Evolutionary conservation across 2,329 filamentous ascomycete species (phyloP), one percentile per base, ranked within the genome.

Genomic region (Furcasterigmium furcatum): DNA sequence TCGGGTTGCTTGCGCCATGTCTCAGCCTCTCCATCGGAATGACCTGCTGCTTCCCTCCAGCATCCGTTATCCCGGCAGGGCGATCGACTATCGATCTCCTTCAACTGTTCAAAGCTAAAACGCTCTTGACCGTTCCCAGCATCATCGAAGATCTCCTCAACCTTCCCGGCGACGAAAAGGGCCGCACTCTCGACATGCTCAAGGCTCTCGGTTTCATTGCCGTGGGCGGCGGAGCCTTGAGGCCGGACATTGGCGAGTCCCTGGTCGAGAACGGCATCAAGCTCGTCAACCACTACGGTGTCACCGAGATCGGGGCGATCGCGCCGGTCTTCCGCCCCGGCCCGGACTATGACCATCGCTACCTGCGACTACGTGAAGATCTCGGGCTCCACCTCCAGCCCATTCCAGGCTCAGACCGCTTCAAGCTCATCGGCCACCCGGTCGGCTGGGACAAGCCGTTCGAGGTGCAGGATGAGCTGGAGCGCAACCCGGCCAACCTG

Each of bases 201-300:
- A 41, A 44, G 1, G 22, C 30, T 4, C 48, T 65, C 8, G 48
- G 60, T 19, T 66, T 66, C 46, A 55, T 66, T 10, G 62, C 55
- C 4, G 49, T 57, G 7, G 64, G 64, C 3, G 64, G 64, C 1
- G 64, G 59, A 7, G 56, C 58, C 1, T 48, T 66, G 2, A 59
- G 59, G 6, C 38, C 52, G 2, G 51, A 47, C 2, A 54, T 58
- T 10, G 62, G 58, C 14, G 50, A 49, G 4, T 41, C 16, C 6
- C 49, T 67, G 7, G 50, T 46, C 5, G 38, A 51, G 4, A 49
- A 48, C 8, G 49, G 52, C 2, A 52, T 65, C 16, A 59, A 54
- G 32, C 44, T 68, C 2, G 50, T 68, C 21, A 66, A 65, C 47
- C 58, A 63, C 44, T 67, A 61, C 41, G 65, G 65, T 3, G 56